These are phyloP conservation scores for Sporothrix humicola DNA, from an alignment of 2,329 filamentous ascomycete species.

Conservation along the genomic window DNA sequence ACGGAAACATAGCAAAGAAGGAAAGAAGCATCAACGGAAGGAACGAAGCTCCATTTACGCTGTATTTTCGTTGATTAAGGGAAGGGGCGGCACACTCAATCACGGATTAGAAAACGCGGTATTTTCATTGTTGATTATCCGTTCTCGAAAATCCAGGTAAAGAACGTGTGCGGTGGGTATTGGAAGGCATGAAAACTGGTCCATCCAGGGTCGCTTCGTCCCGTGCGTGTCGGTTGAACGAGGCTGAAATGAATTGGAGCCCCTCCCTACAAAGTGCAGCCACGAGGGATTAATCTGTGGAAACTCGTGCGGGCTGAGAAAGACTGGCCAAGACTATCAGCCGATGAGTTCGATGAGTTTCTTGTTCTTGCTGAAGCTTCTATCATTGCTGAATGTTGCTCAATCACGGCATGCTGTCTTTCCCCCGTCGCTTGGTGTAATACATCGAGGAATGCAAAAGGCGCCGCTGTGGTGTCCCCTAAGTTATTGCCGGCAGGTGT, in stretches of 20 bases:
- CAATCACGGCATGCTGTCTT: no score
- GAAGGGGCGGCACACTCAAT: neutral
- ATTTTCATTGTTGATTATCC: neutral
- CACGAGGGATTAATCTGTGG: constrained; percentile 27
- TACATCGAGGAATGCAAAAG: constrained; percentile 10
- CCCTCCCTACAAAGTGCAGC: neutral
- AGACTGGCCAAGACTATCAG: neutral
- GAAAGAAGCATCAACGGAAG: neutral
- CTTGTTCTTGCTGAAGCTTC: neutral
- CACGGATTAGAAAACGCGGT: neutral
- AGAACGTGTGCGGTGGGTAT: neutral
- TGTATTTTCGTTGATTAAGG: neutral
- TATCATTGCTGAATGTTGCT: no score
- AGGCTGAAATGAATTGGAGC: constrained; percentile 19
- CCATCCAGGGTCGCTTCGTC: constrained; percentile 2
- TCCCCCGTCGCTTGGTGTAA: neutral
- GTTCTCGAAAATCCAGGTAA: constrained; percentile 4
- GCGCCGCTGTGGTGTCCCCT: constrained; percentile 15
- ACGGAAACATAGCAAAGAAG: neutral
- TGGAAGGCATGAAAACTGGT: neutral
- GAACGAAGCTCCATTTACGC: neutral
- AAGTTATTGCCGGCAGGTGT: constrained; percentile 11
- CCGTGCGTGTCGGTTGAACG: neutral
- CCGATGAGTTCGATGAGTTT: neutral
- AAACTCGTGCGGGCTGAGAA: neutral